These are phyloP conservation scores for Hondaea fermentalgiana DNA, from an alignment of 108 stramenopile species.

Conservation along the genomic window DNA sequence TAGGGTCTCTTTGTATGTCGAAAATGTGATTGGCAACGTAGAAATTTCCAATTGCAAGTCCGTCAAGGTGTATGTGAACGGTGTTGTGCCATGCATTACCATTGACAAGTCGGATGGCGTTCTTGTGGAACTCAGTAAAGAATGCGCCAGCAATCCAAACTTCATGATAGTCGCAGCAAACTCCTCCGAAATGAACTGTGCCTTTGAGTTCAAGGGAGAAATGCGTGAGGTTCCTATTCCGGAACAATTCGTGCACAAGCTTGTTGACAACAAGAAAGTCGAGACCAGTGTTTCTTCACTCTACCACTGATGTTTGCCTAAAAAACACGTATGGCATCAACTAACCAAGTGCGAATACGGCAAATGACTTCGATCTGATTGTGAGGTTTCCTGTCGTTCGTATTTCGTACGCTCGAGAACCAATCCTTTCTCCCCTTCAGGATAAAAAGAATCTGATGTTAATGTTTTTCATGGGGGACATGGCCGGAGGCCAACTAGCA, in stretches of 20 bases:
- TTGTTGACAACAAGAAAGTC: slow-evolving; percentile 36
- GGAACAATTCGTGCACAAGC: slow-evolving; percentile 84
- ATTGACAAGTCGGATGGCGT: slow-evolving; percentile 96
- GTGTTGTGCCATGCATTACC: slow-evolving; percentile 75
- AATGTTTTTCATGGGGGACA: too few species aligned
- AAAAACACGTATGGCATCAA: too few species aligned
- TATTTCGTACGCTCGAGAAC: too few species aligned
- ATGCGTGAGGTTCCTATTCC: slow-evolving; percentile 86
- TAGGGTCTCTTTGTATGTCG: slow-evolving; percentile 70
- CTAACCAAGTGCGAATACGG: too few species aligned
- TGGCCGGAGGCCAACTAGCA: too few species aligned
- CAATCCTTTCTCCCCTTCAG: too few species aligned
- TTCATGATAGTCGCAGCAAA: slow-evolving; percentile 68
- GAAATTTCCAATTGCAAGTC: slow-evolving; percentile 89
- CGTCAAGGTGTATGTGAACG: slow-evolving; percentile 70
- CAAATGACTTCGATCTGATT: too few species aligned
- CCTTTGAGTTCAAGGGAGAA: slow-evolving; percentile 67
- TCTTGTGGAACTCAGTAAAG: slow-evolving; percentile 69
- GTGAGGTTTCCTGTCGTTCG: too few species aligned
- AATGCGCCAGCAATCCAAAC: slow-evolving; percentile 51
- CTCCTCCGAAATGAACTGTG: slow-evolving; percentile 89
- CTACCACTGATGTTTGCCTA: slow-evolving; percentile 31
- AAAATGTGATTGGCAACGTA: slow-evolving; percentile 71
- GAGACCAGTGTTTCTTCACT: slow-evolving; percentile 74
- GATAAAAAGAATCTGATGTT: too few species aligned